Conservation (phyloP, 768 basidiomycete genomes). For the Hygrophorus pudorinus region DNA sequence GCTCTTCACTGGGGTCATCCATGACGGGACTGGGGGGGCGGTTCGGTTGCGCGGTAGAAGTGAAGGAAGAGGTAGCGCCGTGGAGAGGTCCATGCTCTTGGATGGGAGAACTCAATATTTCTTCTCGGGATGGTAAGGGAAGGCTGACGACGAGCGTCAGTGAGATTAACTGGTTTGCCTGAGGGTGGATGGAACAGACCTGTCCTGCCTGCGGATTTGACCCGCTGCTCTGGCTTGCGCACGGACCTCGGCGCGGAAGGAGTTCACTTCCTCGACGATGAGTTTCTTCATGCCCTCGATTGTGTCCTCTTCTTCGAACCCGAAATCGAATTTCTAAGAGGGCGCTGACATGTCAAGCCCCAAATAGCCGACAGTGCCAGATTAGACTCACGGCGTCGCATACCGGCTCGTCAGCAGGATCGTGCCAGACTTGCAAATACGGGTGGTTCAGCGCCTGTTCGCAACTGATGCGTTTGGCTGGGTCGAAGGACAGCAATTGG, state of each 20-base stretch:
- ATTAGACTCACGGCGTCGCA: slow-evolving; percentile 63
- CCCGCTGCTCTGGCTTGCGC: slow-evolving; percentile 66
- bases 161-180: too few relatives aligned
- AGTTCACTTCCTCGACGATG: slow-evolving; percentile 86
- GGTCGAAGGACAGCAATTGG: slow-evolving; percentile 92
- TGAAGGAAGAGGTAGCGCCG: slow-evolving; percentile 65
- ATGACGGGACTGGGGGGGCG: slow-evolving; percentile 56
- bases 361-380: neutral
- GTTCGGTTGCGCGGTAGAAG: slow-evolving; percentile 27
- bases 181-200: slow-evolving; percentile 28
- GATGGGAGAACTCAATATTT: slow-evolving; percentile 70
- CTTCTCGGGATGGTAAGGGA: slow-evolving; percentile 72
- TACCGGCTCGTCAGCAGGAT: slow-evolving; percentile 86
- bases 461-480: slow-evolving; percentile 91
- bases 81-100: slow-evolving; percentile 49
- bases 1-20: slow-evolving; percentile 78
- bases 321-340: slow-evolving; percentile 82
- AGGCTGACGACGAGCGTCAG: slow-evolving; percentile 33
- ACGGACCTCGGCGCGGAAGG: slow-evolving; percentile 85
- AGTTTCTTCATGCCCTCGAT: slow-evolving; percentile 96
- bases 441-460: slow-evolving; percentile 93
- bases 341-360: neutral
- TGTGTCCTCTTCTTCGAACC: slow-evolving; percentile 92
- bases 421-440: slow-evolving; percentile 95
- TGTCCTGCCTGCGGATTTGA: slow-evolving; percentile 70